phyloP scores from a whole-genome alignment of 2,329 filamentous ascomycete genomes.

The Fusarium veterinarium region DNA sequence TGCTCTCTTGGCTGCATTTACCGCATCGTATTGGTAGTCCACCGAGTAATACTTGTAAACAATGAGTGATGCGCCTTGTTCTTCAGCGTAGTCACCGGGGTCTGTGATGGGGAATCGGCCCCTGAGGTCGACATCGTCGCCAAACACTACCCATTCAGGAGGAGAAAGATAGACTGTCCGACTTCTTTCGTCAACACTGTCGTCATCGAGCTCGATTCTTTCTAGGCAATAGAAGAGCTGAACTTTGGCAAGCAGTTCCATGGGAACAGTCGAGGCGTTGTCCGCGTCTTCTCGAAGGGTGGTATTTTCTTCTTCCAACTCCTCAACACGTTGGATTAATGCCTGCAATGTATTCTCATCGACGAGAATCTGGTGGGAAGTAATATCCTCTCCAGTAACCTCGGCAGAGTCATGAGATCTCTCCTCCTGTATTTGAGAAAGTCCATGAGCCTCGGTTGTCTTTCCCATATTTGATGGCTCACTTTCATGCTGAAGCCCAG shows the following conservation, averaged over 20 bases:
- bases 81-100: background rate
- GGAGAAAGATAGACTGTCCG: background rate
- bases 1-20: background rate
- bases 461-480: no score
- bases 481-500: background rate
- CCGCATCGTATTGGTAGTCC: background rate
- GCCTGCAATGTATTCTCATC: background rate
- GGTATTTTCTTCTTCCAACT: background rate
- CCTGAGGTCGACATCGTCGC: background rate
- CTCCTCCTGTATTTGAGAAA: background rate
- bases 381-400: accelerated
- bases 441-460: background rate
- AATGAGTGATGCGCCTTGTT: background rate
- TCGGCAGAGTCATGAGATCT: accelerated
- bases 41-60: background rate
- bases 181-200: background rate
- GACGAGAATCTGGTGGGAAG: background rate
- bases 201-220: accelerated
- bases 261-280: background rate
- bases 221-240: background rate
- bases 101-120: background rate
- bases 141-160: background rate
- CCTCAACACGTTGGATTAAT: background rate
- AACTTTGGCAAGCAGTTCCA: background rate
- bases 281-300: background rate